Base-by-base conservation (phyloP, 2,329 filamentous ascomycete genomes). In the Fusarium anthophilum region DNA sequence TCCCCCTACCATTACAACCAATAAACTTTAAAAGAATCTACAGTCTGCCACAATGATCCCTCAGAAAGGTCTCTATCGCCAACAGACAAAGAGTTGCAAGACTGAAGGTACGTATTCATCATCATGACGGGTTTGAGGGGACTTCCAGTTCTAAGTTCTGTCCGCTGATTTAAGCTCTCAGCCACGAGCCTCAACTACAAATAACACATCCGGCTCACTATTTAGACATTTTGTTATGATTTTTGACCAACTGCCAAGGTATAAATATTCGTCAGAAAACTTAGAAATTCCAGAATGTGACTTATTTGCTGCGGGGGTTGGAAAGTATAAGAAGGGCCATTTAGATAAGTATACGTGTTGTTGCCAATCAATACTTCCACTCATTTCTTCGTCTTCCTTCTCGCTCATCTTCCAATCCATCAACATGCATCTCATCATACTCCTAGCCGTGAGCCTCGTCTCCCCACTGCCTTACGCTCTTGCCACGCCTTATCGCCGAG, bases 161-260 rank as follows among this genome's bases (percentile, higher is more conserved):
- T n/a, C n/a, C n/a, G n/a, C n/a, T n/a, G n/a, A n/a, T n/a, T n/a
- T n/a, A 35, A 3, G n/a, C 12, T 35, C 48, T 24, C n/a, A 53
- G 48, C 30, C 48, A 53, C 30, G 3, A 7, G n/a, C 6, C 4
- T 20, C n/a, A 35, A 51, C 22, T 8, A 20, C 30, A 35, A 51
- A 35, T 35, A 15, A 35, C n/a, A 53, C 2, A 35, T 5, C 22
- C 8, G 3, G 17, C 2, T 15, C 30, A 35, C 30, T 24, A 35
- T 35, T 35, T 53, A 35, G 17, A 53, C n/a, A 53, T 35, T 53
- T 0, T 15, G 3, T 4, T 6, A 2, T 3, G 3, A 20, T 2
- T 0, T 3, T 0, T 35, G 48, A 8, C 30, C 6, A 53, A 53
- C 4, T 4, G 0, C 6, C 1, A 11, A 5, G 6, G 30, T 12